Percentiles rank a stretch among this genome's conserved stretches.
These are phyloP conservation scores for Chlorella sp. DNA, from an alignment of 139 green algal genomes.

Conservation along the genomic window DNA sequence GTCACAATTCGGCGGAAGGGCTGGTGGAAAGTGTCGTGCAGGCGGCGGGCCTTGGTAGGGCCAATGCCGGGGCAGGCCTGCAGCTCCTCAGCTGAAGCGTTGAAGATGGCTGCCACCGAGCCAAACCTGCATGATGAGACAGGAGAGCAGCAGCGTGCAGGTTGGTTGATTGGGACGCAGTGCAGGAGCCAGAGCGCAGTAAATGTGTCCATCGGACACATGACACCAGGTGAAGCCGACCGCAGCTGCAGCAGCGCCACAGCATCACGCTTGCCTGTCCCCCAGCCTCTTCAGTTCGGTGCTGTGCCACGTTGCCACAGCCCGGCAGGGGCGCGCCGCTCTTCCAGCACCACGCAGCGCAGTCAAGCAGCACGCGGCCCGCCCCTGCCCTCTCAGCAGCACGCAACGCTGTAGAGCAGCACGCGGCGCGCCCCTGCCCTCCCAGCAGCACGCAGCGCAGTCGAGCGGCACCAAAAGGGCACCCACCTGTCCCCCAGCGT, in stretches of 20 bases:
- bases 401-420: too few species aligned
- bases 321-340: not conserved
- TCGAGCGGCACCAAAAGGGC: conserved; percentile 3
- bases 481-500: conserved; percentile 66
- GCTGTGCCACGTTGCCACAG: not conserved
- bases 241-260: too few species aligned
- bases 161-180: not conserved
- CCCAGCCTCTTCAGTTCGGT: not conserved
- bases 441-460: too few species aligned
- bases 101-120: conserved; percentile 45
- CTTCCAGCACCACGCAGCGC: not conserved
- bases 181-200: too few species aligned
- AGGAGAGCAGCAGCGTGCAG: not conserved
- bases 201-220: too few species aligned
- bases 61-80: conserved; percentile 83
- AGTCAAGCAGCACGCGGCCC: too few species aligned
- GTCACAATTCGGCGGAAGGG: conserved; percentile 20
- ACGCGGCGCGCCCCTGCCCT: too few species aligned
- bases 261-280: not conserved
- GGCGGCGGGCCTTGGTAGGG: conserved; percentile 84
- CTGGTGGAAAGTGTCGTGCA: conserved; percentile 56
- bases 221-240: too few species aligned
- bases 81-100: conserved; percentile 67
- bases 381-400: too few species aligned
- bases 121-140: conserved; percentile 45